These are phyloP conservation scores for Astragalus membranaceus DNA, from an alignment of 306 rosid genomes.

Conservation along the genomic window DNA sequence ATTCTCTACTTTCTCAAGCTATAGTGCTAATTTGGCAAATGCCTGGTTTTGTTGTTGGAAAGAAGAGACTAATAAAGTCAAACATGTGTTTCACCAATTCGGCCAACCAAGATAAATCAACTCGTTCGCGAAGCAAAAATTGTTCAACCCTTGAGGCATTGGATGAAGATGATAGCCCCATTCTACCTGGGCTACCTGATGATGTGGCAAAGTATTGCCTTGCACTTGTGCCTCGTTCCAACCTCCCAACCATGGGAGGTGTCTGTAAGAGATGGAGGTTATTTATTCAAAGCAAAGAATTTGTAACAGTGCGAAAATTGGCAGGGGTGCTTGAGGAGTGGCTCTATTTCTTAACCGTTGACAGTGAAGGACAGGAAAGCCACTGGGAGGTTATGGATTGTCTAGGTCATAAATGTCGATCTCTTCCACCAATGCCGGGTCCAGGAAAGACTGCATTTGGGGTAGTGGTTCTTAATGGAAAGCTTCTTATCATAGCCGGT, in stretches of 20 bases:
- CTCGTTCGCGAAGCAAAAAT: slow-evolving; percentile 27
- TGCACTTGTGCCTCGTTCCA: slow-evolving; percentile 84
- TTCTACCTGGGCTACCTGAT: slow-evolving; percentile 90
- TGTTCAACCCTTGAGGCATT: slow-evolving; percentile 26
- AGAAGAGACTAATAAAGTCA: slow-evolving; percentile 50
- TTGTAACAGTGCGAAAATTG: slow-evolving; percentile 62
- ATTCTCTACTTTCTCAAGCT: slow-evolving; percentile 14
- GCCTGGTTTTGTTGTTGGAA: slow-evolving; percentile 62
- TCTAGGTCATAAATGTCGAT: slow-evolving; percentile 37
- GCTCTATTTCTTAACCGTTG: slow-evolving; percentile 70
- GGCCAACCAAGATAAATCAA: slow-evolving; percentile 36
- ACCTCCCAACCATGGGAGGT: slow-evolving; percentile 60
- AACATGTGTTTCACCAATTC: slow-evolving; percentile 55
- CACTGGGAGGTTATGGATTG: slow-evolving; percentile 88
- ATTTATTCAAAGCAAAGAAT: slow-evolving; percentile 76
- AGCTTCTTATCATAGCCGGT: slow-evolving; percentile 79
- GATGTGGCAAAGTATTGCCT: slow-evolving; percentile 92
- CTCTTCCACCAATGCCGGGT: slow-evolving; percentile 81
- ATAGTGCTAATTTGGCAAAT: slow-evolving; percentile 28
- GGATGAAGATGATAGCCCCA: slow-evolving; percentile 34
- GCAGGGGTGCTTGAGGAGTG: slow-evolving; percentile 87
- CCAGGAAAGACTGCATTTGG: slow-evolving; percentile 49
- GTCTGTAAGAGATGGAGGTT: slow-evolving; percentile 91
- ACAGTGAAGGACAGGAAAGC: slow-evolving; percentile 53
- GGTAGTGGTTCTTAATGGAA: slow-evolving; percentile 69